These are phyloP conservation scores for Solanum microdontum DNA, from an alignment of 257 asterid species.

Conservation along the genomic window DNA sequence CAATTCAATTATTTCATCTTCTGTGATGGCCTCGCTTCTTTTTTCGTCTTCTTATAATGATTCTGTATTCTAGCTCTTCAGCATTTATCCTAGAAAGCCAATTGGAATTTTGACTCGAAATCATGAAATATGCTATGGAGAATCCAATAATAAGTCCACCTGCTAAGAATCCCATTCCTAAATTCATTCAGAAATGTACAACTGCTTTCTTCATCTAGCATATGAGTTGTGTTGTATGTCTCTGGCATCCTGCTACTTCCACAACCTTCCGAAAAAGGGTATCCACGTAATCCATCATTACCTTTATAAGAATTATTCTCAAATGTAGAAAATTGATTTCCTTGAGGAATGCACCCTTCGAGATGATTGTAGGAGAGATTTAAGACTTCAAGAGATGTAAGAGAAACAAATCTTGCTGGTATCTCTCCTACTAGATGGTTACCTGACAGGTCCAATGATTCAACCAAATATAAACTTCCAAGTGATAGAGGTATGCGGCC, in stretches of 20 bases:
- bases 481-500: background rate
- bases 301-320: background rate
- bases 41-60: background rate
- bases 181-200: background rate
- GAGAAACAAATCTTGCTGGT: background rate
- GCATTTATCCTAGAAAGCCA: background rate
- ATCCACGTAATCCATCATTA: background rate
- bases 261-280: background rate
- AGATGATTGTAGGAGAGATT: background rate
- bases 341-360: background rate
- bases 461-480: background rate
- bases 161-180: background rate
- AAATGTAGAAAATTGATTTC: background rate
- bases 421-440: background rate
- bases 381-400: background rate
- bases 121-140: background rate
- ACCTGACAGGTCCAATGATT: background rate
- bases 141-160: slow-evolving; percentile 9
- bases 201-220: background rate
- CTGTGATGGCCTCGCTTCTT: background rate
- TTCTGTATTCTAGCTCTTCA: background rate
- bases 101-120: background rate
- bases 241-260: background rate
- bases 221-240: background rate
- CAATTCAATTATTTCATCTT: background rate